Percentiles rank a stretch among this genome's conserved stretches.
Conservation (phyloP, 257 asterid genomes). For the Eucommia ulmoides region DNA sequence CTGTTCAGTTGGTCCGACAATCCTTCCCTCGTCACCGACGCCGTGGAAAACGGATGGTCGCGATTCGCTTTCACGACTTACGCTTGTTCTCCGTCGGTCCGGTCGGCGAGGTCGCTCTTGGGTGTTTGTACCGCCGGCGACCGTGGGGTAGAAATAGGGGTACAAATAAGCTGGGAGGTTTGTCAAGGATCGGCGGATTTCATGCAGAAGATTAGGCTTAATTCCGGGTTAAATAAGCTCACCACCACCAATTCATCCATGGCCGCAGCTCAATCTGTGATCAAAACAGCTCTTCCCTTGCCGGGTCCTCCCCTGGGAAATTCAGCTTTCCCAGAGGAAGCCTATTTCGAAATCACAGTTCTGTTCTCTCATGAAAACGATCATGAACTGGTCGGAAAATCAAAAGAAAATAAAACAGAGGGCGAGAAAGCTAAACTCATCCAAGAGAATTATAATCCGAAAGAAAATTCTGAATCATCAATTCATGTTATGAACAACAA, state of each 20-base stretch:
- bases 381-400: conserved; percentile 3
- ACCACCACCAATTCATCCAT: conserved; percentile 4
- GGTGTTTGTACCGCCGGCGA: conserved; percentile 31
- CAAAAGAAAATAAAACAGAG: conserved; percentile 27
- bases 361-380: conserved; percentile 15
- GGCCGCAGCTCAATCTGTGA: conserved; percentile 28
- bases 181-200: conserved; percentile 77
- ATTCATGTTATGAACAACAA: conserved; percentile 18
- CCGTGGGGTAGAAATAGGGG: conserved; percentile 17
- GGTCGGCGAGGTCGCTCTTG: conserved; percentile 35
- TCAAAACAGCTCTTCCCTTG: conserved; percentile 53
- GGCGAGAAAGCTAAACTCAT: conserved; percentile 64
- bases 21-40: conserved; percentile 71
- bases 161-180: conserved; percentile 69
- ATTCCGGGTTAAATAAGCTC: conserved; percentile 24
- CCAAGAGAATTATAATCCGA: conserved; percentile 42
- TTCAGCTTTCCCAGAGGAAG: conserved; percentile 79
- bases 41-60: conserved; percentile 93
- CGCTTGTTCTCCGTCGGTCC: conserved; percentile 29
- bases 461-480: conserved; percentile 11
- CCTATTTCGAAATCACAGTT: conserved; percentile 71
- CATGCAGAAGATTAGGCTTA: conserved; percentile 69
- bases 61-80: conserved; percentile 51
- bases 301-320: conserved; percentile 78
- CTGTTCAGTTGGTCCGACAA: conserved; percentile 70